A percentile compares a stretch with the other conserved stretches of the same genome.
These are phyloP conservation scores for Penicillium sp. DNA, from an alignment of 2,329 filamentous ascomycete species.

Conservation along the genomic window DNA sequence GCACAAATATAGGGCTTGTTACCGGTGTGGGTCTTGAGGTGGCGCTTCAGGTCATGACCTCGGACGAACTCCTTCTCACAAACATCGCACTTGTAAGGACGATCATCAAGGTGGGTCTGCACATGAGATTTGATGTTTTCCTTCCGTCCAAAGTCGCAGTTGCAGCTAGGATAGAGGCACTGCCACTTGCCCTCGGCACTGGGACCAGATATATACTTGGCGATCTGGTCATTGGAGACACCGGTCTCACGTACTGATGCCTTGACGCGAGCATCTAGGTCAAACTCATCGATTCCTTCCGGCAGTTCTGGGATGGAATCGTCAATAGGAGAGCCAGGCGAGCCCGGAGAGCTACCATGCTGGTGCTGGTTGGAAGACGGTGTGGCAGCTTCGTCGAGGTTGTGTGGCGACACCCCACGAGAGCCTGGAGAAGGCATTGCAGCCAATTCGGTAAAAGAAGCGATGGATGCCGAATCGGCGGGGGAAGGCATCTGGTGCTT, in stretches of 20 bases:
- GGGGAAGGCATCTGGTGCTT: conserved; percentile 53
- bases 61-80: conserved; percentile 96
- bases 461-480: conserved; percentile 55
- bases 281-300: conserved; percentile 52
- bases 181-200: conserved; percentile 79
- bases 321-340: conserved; percentile 32
- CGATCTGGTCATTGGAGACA: conserved; percentile 83
- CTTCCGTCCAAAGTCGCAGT: conserved; percentile 91
- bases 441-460: conserved; percentile 57
- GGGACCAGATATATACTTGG: conserved; percentile 72
- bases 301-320: conserved; percentile 46
- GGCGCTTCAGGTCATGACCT: conserved; percentile 94
- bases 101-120: conserved; percentile 94
- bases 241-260: conserved; percentile 77
- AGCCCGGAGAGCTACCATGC: conserved; percentile 23
- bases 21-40: conserved; percentile 95
- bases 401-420: conserved; percentile 29
- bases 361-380: conserved; percentile 28
- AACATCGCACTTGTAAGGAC: conserved; percentile 90
- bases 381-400: conserved; percentile 35
- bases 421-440: conserved; percentile 42
- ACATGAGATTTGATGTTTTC: conserved; percentile 99
- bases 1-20: conserved; percentile 94
- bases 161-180: conserved; percentile 76
- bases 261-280: conserved; percentile 60